These are phyloP conservation scores for Neofusicoccum kwambonambiense DNA, from an alignment of 2,329 filamentous ascomycete genomes.

Conservation along the genomic window DNA sequence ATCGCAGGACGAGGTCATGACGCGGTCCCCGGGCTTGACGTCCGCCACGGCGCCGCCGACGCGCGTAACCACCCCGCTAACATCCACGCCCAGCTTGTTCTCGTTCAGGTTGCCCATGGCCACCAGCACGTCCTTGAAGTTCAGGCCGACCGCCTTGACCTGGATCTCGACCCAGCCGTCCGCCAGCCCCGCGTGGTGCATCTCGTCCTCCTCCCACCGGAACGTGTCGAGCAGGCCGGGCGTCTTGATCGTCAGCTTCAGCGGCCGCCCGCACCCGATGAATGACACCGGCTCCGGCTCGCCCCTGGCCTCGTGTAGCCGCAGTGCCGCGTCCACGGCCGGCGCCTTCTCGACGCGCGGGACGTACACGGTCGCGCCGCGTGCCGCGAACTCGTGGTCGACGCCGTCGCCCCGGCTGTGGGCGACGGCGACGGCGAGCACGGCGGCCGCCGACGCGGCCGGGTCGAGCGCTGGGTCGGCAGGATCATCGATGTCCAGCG, in stretches of 20 bases:
- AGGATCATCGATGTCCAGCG: too few relatives aligned
- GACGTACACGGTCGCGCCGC: too few relatives aligned
- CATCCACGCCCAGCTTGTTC: slow-evolving; percentile 46
- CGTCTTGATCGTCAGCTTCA: neutral
- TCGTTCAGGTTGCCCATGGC: slow-evolving; percentile 23
- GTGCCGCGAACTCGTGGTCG: neutral
- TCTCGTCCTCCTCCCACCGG: slow-evolving; percentile 2
- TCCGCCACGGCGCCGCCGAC: slow-evolving; percentile 59
- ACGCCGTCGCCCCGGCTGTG: neutral
- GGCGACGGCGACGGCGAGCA: neutral
- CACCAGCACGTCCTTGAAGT: slow-evolving; percentile 19
- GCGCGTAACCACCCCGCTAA: slow-evolving; percentile 61
- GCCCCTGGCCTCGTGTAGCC: neutral
- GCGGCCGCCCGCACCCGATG: neutral
- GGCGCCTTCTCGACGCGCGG: neutral
- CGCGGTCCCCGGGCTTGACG: slow-evolving; percentile 66
- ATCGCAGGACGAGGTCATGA: slow-evolving; percentile 34
- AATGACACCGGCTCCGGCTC: neutral
- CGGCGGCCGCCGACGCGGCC: neutral
- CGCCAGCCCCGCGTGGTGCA: neutral
- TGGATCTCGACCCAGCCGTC: slow-evolving; percentile 22
- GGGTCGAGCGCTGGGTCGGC: too few relatives aligned
- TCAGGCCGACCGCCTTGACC: slow-evolving; percentile 13
- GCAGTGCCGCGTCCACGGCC: neutral
- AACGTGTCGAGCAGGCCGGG: slow-evolving; percentile 6